Base-by-base conservation (phyloP, 2,329 filamentous ascomycete species). In the Xylariales sp. region DNA sequence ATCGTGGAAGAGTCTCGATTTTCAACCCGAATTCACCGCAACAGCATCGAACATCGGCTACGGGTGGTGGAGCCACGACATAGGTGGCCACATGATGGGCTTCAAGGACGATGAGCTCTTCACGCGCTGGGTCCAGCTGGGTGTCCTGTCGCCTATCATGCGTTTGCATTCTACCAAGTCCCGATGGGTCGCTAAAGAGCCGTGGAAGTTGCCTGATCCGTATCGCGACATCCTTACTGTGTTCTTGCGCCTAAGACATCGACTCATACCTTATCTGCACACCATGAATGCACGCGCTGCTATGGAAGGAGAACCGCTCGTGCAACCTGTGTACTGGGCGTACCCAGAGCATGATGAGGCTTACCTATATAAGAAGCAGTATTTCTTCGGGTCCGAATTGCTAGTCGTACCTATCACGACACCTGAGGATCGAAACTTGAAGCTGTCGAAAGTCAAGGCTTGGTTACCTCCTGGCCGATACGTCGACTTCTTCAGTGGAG, bases 21-120 rank as follows among this genome's bases (percentile, higher is more conserved):
- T 83, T 58, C 80, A 84, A 54, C 78, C 80, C 5, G 78, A 84
- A 51, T 84, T 84, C 51, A 84, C 80, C 1, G 75, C 78, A 3
- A 82, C 76, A 0, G 76, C 80, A 0, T 79, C 76, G 8, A 84
- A 84, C 55, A 80, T 84, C 44, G 80, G 80, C 1, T 84, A 79
- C 47, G 80, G 78, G 2, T 83, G 79, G 78, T 84, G 80, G 80
- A 79, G 74, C 37, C 79, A 84, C 54, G 80, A 84, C 47, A 80
- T 84, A 20, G 80, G 80, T n/a, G 80, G 80, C 0, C 80, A 84
- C 53, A 73, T 76, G 50, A 54, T 59, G 2, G 80, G 80, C 4
- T 60, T 59, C 28, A 70, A 73, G 5, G 74, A 79, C 37, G 78
- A 81, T 38, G 76, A 84, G 50, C 62, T 82, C 6, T 66, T 70